Conservation (phyloP, 257 asterid genomes). For the Leptodermis oblonga region DNA sequence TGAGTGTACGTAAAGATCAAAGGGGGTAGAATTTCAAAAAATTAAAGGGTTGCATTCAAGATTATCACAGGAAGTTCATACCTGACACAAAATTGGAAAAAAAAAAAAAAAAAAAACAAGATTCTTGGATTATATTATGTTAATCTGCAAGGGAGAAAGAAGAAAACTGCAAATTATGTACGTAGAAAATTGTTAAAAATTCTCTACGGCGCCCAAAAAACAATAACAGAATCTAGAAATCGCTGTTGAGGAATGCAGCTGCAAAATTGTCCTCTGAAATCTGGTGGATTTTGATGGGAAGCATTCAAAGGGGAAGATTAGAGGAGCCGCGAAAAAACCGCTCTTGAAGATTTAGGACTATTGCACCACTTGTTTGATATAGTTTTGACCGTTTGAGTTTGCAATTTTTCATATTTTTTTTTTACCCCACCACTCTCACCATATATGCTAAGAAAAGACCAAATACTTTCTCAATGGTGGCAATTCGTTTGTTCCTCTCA, state of each 20-base stretch:
- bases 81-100: slow-evolving; percentile 6
- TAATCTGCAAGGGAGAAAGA: slow-evolving; percentile 14
- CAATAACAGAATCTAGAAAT: background rate
- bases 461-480: no score
- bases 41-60: background rate
- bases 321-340: slow-evolving; percentile 32
- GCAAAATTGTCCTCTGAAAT: background rate
- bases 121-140: background rate
- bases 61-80: background rate
- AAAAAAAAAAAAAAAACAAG: background rate
- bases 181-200: slow-evolving; percentile 21
- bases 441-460: no score
- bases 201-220: slow-evolving; percentile 11
- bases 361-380: slow-evolving; percentile 4
- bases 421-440: background rate
- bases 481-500: no score
- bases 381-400: slow-evolving; percentile 8
- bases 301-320: slow-evolving; percentile 21
- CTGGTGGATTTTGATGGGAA: slow-evolving; percentile 5
- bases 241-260: background rate
- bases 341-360: background rate
- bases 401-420: no score
- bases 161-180: background rate
- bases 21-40: background rate
- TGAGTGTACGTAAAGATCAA: no score